A percentile compares a stretch with the other conserved stretches of the same genome.
Evolutionary conservation across 176 grass and related monocot genomes (phyloP).

Genomic region (Lolium perenne): DNA sequence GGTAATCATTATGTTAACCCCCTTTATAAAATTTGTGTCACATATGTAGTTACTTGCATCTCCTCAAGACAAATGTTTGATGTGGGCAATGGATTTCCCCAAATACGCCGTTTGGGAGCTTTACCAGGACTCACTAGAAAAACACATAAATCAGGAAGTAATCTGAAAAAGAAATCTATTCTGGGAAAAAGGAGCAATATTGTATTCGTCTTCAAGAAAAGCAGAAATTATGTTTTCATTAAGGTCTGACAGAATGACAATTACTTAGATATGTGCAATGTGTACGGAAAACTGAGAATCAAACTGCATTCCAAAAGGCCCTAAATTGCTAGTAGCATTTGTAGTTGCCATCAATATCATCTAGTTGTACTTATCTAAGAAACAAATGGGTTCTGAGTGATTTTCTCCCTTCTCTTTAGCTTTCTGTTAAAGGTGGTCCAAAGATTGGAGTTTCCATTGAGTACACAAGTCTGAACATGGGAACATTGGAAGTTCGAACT

Average conservation of each 20-base stretch:
- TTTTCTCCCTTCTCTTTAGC: constrained; percentile 55
- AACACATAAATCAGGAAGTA: too few species aligned
- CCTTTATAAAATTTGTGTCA: constrained; percentile 19
- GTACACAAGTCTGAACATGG: constrained; percentile 67
- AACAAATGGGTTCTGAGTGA: constrained; percentile 25
- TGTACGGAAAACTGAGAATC: background rate
- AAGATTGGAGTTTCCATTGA: constrained; percentile 76
- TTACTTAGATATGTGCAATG: background rate
- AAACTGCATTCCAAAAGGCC: background rate
- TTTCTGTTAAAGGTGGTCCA: constrained; percentile 89
- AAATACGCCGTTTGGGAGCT: too few species aligned
- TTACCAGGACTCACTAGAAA: too few species aligned
- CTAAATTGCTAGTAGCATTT: constrained; percentile 21
- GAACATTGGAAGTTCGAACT: constrained; percentile 65
- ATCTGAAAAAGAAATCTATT: too few species aligned
- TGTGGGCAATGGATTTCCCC: background rate
- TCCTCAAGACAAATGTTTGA: background rate
- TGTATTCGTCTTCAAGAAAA: too few species aligned
- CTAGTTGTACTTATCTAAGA: constrained; percentile 13
- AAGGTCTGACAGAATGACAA: too few species aligned
- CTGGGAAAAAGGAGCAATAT: too few species aligned
- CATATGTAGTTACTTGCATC: constrained; percentile 21
- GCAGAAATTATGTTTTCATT: too few species aligned
- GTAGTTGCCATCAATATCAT: constrained; percentile 18
- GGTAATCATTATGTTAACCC: constrained; percentile 58